A percentile compares a stretch with the other conserved stretches of the same genome.
These are phyloP conservation scores for Aspergillus indologenus DNA, from an alignment of 495 filamentous ascomycete species.

Conservation along the genomic window DNA sequence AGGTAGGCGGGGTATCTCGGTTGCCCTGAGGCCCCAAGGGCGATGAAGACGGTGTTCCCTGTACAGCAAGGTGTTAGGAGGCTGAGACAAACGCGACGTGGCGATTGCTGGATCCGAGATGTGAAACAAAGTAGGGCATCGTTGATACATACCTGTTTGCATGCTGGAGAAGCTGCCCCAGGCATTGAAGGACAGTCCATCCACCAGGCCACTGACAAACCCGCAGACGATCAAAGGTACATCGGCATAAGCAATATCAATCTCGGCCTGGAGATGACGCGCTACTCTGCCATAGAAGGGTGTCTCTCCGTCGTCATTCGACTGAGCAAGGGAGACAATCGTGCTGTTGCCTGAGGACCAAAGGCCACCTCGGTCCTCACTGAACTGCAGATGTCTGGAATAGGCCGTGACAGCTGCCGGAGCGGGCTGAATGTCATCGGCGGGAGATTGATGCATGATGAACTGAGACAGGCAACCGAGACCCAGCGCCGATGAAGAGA, in stretches of 20 bases:
- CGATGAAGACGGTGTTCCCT: conserved; percentile 44
- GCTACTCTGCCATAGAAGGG: conserved; percentile 14
- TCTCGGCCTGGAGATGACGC: conserved; percentile 19
- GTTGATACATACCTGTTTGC: conserved; percentile 47
- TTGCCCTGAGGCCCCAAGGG: conserved; percentile 36
- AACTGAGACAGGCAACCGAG: neutral
- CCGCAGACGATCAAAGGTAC: conserved; percentile 36
- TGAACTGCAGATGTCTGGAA: neutral
- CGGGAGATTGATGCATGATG: neutral
- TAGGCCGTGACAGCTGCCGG: neutral
- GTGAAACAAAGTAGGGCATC: neutral
- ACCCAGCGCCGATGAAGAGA: neutral
- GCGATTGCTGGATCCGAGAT: neutral
- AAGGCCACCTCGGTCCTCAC: conserved; percentile 20
- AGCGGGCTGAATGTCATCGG: neutral
- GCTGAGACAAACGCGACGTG: neutral
- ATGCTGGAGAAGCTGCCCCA: conserved; percentile 58
- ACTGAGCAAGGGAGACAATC: conserved; percentile 23
- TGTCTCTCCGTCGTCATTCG: conserved; percentile 15
- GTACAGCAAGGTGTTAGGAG: neutral
- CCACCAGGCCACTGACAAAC: conserved; percentile 38
- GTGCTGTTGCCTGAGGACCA: conserved; percentile 29
- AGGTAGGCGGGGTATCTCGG: conserved; percentile 36
- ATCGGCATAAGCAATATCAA: conserved; percentile 31
- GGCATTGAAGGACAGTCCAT: conserved; percentile 42